phyloP scores from a whole-genome alignment of 177 flowering plant genomes.

The Vitis hybrid region DNA sequence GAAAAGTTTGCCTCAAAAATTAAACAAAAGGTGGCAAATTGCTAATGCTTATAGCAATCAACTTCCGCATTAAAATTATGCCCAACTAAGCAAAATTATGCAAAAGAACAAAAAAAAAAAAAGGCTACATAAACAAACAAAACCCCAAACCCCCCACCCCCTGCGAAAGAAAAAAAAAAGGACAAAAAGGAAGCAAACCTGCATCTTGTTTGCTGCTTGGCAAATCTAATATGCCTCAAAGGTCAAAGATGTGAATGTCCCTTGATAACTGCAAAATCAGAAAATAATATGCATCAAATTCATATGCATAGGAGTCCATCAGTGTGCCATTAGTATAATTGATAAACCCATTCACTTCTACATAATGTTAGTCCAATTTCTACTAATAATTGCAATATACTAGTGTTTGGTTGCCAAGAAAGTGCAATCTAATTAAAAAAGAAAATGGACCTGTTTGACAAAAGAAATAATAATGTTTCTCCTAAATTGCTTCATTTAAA shows the following conservation, averaged over 20 bases:
- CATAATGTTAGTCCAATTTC: not conserved
- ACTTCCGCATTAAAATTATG: too few relatives aligned
- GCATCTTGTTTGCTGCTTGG: conserved; percentile 5
- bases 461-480: too few relatives aligned
- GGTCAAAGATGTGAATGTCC: not conserved
- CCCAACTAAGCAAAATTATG: not conserved
- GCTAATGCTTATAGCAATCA: too few relatives aligned
- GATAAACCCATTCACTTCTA: not conserved
- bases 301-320: not conserved
- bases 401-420: too few relatives aligned
- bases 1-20: too few relatives aligned
- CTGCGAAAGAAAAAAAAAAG: too few relatives aligned
- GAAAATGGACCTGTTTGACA: too few relatives aligned
- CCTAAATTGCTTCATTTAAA: too few relatives aligned
- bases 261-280: not conserved
- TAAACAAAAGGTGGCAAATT: too few relatives aligned
- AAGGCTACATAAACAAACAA: not conserved
- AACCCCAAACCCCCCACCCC: not conserved
- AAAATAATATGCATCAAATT: not conserved
- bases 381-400: not conserved
- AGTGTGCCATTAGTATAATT: not conserved
- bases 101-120: not conserved
- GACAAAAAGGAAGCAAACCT: not conserved
- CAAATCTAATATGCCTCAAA: not conserved
- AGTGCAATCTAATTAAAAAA: too few relatives aligned